A percentile compares a stretch with the other conserved stretches of the same genome.
Evolutionary conservation across 2,329 filamentous ascomycete genomes (phyloP).

Genomic region (Emericellopsis atlantica): DNA sequence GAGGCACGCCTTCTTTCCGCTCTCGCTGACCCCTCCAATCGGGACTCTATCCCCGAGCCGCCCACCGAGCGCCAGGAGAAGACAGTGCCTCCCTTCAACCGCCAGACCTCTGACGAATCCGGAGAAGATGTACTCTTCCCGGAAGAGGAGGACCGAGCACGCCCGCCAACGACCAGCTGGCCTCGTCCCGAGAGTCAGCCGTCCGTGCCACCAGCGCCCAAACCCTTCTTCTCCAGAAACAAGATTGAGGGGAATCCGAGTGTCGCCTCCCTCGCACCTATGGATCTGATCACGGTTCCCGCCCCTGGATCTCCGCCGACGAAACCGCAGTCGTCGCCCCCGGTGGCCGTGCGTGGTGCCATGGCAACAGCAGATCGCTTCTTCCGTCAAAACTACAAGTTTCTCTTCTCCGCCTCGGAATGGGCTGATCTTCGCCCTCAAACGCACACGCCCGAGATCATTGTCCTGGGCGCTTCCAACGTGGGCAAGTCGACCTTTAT

Average conservation of each 20-base stretch:
- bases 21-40: too few species aligned
- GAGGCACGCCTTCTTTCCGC: too few species aligned
- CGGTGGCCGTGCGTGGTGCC: constrained; percentile 5
- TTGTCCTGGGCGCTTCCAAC: constrained; percentile 77
- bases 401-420: constrained; percentile 36
- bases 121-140: too few species aligned
- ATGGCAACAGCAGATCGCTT: constrained; percentile 16
- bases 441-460: constrained; percentile 46
- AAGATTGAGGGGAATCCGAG: background rate
- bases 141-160: too few species aligned
- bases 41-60: too few species aligned
- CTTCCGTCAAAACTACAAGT: constrained; percentile 17
- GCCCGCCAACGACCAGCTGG: background rate
- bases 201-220: background rate
- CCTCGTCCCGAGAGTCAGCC: background rate
- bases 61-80: too few species aligned
- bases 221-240: too few species aligned
- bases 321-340: background rate
- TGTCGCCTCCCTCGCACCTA: background rate
- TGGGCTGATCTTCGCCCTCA: constrained; percentile 38
- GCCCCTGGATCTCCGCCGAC: background rate
- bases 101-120: too few species aligned
- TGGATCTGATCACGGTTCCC: background rate
- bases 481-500: constrained; percentile 84
- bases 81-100: too few species aligned